Base-by-base conservation (phyloP, 805 yeast species). In the Candida ovalis region DNA sequence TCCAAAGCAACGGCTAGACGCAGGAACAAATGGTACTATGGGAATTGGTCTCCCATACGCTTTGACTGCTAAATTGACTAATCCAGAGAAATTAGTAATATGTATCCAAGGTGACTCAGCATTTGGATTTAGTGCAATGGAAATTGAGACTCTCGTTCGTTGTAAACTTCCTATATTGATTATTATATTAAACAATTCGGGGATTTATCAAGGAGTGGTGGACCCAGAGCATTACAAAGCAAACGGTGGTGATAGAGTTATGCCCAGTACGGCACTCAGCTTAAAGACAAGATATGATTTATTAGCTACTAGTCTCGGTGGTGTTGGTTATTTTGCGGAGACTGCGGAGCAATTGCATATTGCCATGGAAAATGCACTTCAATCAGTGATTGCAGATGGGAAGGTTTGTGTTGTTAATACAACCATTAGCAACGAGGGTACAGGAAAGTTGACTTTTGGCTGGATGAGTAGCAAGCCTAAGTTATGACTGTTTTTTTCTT, bases 11-110 rank as follows among this genome's bases (percentile, higher is more conserved):
- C 64, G 88, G 35, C 63, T 84, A 21, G 91, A 84, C 57, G 87
- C 88, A 2, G 90, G 89, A 4, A 84, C 89, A 0, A 82, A 81
- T 64, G 88, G 88, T 0, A 84, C 89, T 0, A 85, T 84, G 90
- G 91, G 91, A 3, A 70, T 84, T 28, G 91, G 89, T 0, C 48
- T 84, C 17, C 88, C 88, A 0, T 84, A 84, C 57, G 84, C 86
- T 1, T 77, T 84, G 51, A 81, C 87, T 0, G 77, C 87, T 2
- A 81, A 78, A 53, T 28, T 57, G 40, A 71, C 78, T 0, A 48
- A 66, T 12, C 80, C 80, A 1, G 57, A 65, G 0, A 66, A 71
- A 39, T 62, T 68, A 5, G 80, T 82, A 0, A 63, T 85, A 3
- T 78, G 84, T 6, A 78, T 84, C 27, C 85, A 82, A 60, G 91